Evolutionary conservation across 2,329 filamentous ascomycete genomes (phyloP), one percentile per base, ranked within the genome.

Genomic region (Fusarium stilboides): DNA sequence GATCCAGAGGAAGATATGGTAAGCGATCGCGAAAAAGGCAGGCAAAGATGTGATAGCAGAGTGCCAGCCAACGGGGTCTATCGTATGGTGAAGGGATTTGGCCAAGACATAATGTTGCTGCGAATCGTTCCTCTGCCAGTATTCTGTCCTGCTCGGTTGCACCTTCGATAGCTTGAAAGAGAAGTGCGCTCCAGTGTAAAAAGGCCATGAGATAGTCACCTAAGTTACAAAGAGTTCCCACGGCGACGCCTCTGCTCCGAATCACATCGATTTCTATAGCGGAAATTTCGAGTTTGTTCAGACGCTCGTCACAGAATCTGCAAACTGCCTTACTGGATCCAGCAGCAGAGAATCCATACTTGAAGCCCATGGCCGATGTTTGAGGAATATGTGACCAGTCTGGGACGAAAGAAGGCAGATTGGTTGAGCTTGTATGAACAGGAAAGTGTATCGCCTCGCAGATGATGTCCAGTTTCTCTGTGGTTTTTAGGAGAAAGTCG

Each of bases 191-290:
- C 65, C 65, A 68, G 13, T 68, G 65, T 5, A 68, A 9, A 26
- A 69, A 68, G 0, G 65, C 65, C 65, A 68, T 69, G 1, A 69
- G 49, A 2, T 69, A 68, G 6, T 68, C 65, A 20, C 65, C 65
- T 7, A 69, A n/a, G 13, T 61, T 68, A 1, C 59, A 60, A 8
- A 69, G 46, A 0, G 59, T 61, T 9, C 65, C 65, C 1, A 69
- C 65, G 7, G 39, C 50, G 15, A 68, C 22, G 2, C 65, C 65
- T 14, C 54, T 68, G 1, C 37, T 61, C 8, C 60, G 47, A 1
- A 61, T 34, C 3, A 40, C 22, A 7, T 69, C 65, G 0, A 68
- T n/a, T 2, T 58, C 47, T 3, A 68, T 51, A 0, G 26, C 59
- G 1, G 59, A 65, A 14, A 69, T 61, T 20, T 65, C 53, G 33